A percentile compares a stretch with the other conserved stretches of the same genome.
phyloP scores from a whole-genome alignment of 2,329 filamentous ascomycete genomes.

The Colletotrichum sp. region DNA sequence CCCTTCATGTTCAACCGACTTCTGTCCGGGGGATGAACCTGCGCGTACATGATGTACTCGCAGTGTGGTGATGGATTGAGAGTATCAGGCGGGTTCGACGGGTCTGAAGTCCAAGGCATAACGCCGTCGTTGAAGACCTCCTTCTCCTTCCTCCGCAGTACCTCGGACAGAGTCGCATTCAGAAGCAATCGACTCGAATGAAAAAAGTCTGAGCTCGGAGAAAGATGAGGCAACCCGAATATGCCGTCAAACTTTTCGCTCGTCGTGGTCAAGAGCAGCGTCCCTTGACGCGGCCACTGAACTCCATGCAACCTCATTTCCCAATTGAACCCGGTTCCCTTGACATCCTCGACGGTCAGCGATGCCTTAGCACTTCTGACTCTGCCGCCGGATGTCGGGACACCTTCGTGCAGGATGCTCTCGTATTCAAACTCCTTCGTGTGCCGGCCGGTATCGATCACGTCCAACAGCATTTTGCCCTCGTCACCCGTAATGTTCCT shows the following conservation, averaged over 20 bases:
- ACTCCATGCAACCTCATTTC: slow-evolving; percentile 82
- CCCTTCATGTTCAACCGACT: slow-evolving; percentile 35
- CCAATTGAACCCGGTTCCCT: slow-evolving; percentile 74
- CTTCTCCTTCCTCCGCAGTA: slow-evolving; percentile 69
- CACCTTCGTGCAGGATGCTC: slow-evolving; percentile 36
- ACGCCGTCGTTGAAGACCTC: slow-evolving; percentile 59
- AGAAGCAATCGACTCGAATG: slow-evolving; percentile 67
- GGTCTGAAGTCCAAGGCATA: slow-evolving; percentile 79
- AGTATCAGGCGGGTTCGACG: slow-evolving; percentile 64
- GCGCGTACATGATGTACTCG: slow-evolving; percentile 87
- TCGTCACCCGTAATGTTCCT: slow-evolving; percentile 79
- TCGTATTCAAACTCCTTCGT: slow-evolving; percentile 49
- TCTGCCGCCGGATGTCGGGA: slow-evolving; percentile 50
- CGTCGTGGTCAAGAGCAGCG: slow-evolving; percentile 82
- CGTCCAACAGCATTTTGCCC: slow-evolving; percentile 71
- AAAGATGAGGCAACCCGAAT: slow-evolving; percentile 85
- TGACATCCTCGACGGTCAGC: slow-evolving; percentile 74
- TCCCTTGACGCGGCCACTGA: slow-evolving; percentile 83
- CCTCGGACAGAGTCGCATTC: slow-evolving; percentile 72
- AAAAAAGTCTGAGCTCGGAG: slow-evolving; percentile 63
- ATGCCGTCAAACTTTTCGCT: slow-evolving; percentile 95
- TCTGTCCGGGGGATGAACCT: slow-evolving; percentile 66
- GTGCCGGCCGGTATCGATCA: slow-evolving; percentile 55
- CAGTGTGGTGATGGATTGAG: slow-evolving; percentile 74
- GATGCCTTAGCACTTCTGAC: slow-evolving; percentile 74